Evolutionary conservation across 768 basidiomycete species (phyloP).

Genomic region (Lentinula raphanica): DNA sequence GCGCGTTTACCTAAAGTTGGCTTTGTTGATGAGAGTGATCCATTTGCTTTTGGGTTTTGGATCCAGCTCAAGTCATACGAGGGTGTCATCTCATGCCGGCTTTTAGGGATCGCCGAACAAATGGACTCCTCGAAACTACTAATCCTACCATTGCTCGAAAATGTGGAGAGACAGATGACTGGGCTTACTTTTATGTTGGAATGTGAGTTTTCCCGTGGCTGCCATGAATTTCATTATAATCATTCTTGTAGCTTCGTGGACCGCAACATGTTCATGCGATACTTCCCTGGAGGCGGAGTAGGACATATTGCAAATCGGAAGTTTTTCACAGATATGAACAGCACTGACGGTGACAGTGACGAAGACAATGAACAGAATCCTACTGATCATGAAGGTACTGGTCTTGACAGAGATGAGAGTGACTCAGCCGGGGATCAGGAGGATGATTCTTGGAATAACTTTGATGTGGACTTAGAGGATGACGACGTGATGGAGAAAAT

Average conservation of each 20-base stretch:
- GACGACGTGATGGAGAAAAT: too few relatives aligned
- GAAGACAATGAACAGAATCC: too few relatives aligned
- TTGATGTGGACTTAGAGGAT: too few relatives aligned
- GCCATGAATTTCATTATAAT: background rate
- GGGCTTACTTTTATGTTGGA: background rate
- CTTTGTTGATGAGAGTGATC: background rate
- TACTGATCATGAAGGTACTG: too few relatives aligned
- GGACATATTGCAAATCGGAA: background rate
- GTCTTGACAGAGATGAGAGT: too few relatives aligned
- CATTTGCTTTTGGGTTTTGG: background rate
- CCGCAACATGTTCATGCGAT: background rate
- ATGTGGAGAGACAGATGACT: background rate
- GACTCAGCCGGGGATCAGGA: too few relatives aligned
- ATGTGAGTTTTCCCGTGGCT: background rate
- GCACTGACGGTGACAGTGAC: too few relatives aligned
- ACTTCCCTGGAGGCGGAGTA: background rate
- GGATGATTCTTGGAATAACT: too few relatives aligned
- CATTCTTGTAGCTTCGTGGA: background rate
- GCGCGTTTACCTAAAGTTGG: slow-evolving; percentile 30
- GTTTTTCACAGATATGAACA: background rate
- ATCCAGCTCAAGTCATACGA: background rate
- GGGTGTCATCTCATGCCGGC: background rate
- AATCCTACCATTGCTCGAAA: background rate
- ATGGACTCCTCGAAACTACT: background rate
- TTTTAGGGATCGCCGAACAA: background rate